These are phyloP conservation scores for Kwoniella botswanensis DNA, from an alignment of 768 basidiomycete genomes.

Conservation along the genomic window DNA sequence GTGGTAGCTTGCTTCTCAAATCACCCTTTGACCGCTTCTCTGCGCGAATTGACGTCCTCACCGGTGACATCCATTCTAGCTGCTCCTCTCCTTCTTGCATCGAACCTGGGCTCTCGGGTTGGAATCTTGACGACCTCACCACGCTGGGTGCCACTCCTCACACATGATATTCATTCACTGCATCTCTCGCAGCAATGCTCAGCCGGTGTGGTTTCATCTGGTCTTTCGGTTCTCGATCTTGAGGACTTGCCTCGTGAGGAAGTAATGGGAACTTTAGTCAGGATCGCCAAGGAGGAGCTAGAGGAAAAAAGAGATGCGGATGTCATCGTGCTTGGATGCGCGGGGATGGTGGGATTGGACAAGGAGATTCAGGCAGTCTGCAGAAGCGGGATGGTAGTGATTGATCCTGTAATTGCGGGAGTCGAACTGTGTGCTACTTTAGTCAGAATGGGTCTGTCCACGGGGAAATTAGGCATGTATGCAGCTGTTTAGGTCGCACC, in stretches of 20 bases:
- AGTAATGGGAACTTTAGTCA: slow-evolving; percentile 25
- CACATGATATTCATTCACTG: slow-evolving; percentile 35
- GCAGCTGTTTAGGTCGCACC: too few species aligned
- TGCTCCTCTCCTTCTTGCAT: slow-evolving; percentile 37
- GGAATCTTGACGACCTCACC: slow-evolving; percentile 48
- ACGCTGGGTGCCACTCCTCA: slow-evolving; percentile 46
- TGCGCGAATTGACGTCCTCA: slow-evolving; percentile 38
- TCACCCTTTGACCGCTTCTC: slow-evolving; percentile 11
- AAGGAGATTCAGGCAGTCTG: slow-evolving; percentile 32
- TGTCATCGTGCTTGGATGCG: slow-evolving; percentile 46
- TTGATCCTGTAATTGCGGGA: slow-evolving; percentile 43
- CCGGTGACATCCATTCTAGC: slow-evolving; percentile 46
- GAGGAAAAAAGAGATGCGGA: slow-evolving; percentile 30
- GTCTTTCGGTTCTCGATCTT: slow-evolving; percentile 44
- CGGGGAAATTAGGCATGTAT: neutral
- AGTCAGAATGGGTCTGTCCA: neutral
- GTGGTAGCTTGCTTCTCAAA: neutral
- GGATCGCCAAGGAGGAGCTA: slow-evolving; percentile 26
- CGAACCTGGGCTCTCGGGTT: slow-evolving; percentile 27
- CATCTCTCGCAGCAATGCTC: slow-evolving; percentile 26
- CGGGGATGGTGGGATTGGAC: slow-evolving; percentile 50
- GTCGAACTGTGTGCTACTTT: slow-evolving; percentile 20
- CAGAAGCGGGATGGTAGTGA: slow-evolving; percentile 30
- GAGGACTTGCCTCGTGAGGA: slow-evolving; percentile 34
- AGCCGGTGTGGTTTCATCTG: slow-evolving; percentile 43